Base-by-base conservation (phyloP, 495 filamentous ascomycete genomes). In the Filosporella fistucella region DNA sequence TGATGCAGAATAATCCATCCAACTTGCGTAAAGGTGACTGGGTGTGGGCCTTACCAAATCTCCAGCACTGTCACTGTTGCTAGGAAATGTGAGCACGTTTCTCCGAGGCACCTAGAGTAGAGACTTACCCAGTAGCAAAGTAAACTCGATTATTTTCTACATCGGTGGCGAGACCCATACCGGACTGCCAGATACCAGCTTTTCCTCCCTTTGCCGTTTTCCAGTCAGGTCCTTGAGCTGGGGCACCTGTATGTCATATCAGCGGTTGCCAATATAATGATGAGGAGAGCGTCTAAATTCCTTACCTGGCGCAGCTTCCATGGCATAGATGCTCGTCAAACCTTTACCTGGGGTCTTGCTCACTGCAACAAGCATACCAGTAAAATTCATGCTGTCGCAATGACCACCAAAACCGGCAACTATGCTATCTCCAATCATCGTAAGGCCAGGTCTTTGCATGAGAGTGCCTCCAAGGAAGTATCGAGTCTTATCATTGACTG, bases 361-460 rank as follows among this genome's bases (percentile, higher is more conserved):
- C 4, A 67, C 48, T 12, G 64, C 56, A 24, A 67, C 39, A 11
- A 69, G 48, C 39, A 56, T 60, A 4, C 68, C 68, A 2, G 68
- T 72, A 47, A 68, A 70, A 41, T 72, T 72, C 52, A 67, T 69
- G 3, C 61, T 52, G 37, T 70, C 68, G 41, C 68, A 72, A 48
- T 70, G 68, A 20, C 68, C 65, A 21, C 65, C 68, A 46, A 70
- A 72, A 1, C 62, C 68, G 14, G 57, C 63, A 39, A 67, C 57
- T 8, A 70, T 53, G 10, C 56, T 55, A n/a, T 55, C 52, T 18
- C 60, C 63, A 8, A 65, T 43, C 24, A 61, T 47, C 2, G 54
- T 52, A 29, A 69, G 39, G 7, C 62, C 55, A 1, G 68, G 64
- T 42, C 67, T 51, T 47, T 71, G 64, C 9, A 45, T 36, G 6